These are phyloP conservation scores for Gossypium thurberi DNA, from an alignment of 345 rosid genomes.

Conservation along the genomic window DNA sequence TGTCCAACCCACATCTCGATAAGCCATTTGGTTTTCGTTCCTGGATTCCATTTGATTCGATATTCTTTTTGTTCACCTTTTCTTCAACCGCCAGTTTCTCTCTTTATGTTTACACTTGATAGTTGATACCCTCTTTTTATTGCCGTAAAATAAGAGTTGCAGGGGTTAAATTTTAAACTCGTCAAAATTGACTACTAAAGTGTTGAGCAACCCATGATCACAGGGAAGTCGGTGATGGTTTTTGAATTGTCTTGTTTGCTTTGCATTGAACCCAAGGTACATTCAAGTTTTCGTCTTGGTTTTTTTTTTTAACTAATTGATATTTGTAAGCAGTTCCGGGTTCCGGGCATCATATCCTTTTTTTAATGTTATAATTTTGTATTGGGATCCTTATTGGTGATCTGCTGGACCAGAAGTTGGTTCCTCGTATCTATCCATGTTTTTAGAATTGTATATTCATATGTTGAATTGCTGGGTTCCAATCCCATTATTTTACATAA, in stretches of 20 bases:
- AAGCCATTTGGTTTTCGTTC: constrained; percentile 17
- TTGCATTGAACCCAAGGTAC: constrained; percentile 60
- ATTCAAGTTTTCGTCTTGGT: constrained; percentile 21
- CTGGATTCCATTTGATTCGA: too few relatives aligned
- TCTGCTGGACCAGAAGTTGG: constrained; percentile 24
- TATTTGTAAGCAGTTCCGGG: constrained; percentile 31
- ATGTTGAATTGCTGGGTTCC: constrained; percentile 7
- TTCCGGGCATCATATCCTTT: not conserved
- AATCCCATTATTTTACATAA: constrained; percentile 16
- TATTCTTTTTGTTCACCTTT: constrained; percentile 17
- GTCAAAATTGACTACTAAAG: constrained; percentile 22
- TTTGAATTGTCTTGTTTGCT: constrained; percentile 30
- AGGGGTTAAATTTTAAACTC: constrained; percentile 16
- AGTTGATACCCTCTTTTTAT: constrained; percentile 9
- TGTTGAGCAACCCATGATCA: constrained; percentile 29
- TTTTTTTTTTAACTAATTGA: not conserved
- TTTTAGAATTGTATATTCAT: constrained; percentile 16
- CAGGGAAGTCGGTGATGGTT: constrained; percentile 48
- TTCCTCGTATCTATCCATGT: constrained; percentile 38
- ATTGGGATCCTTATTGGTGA: constrained; percentile 15
- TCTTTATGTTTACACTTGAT: constrained; percentile 9
- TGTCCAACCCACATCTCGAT: constrained; percentile 32
- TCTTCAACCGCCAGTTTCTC: constrained; percentile 47
- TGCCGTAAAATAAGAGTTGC: constrained; percentile 9
- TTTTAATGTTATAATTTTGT: too few relatives aligned